phyloP scores from a whole-genome alignment of 345 rosid species.

The Eucalyptus cloeziana region DNA sequence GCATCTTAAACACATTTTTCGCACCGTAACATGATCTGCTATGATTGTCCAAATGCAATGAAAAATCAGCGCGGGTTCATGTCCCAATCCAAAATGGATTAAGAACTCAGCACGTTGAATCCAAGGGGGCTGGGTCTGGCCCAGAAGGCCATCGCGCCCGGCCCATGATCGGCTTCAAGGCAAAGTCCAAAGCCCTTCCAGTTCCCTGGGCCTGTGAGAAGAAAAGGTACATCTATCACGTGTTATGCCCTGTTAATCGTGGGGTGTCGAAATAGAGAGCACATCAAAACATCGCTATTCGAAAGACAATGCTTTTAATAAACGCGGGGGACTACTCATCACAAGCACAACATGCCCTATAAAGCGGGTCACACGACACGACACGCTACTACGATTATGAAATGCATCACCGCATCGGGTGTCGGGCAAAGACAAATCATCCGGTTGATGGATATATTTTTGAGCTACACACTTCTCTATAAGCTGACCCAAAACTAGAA shows the following conservation, averaged over 20 bases:
- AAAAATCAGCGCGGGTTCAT: neutral
- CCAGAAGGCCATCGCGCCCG: neutral
- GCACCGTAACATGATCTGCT: neutral
- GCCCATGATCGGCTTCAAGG: neutral
- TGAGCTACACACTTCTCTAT: neutral
- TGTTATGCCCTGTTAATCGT: neutral
- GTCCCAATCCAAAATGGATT: neutral
- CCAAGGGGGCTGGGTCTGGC: neutral
- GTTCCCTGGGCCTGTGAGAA: neutral
- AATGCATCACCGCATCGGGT: accelerated
- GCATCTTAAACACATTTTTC: neutral
- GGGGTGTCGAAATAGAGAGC: neutral
- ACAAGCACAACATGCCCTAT: neutral
- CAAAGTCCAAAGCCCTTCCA: neutral
- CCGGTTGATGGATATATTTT: neutral
- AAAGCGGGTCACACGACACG: neutral
- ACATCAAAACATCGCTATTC: neutral
- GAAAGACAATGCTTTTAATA: neutral
- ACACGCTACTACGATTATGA: no score
- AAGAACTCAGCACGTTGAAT: neutral
- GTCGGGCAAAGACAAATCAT: neutral
- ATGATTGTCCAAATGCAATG: neutral
- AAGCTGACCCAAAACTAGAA: neutral
- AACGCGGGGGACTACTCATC: neutral
- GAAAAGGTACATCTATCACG: neutral